Evolutionary conservation across 164 flowering plant genomes (phyloP).

Genomic region (Piper betle): DNA sequence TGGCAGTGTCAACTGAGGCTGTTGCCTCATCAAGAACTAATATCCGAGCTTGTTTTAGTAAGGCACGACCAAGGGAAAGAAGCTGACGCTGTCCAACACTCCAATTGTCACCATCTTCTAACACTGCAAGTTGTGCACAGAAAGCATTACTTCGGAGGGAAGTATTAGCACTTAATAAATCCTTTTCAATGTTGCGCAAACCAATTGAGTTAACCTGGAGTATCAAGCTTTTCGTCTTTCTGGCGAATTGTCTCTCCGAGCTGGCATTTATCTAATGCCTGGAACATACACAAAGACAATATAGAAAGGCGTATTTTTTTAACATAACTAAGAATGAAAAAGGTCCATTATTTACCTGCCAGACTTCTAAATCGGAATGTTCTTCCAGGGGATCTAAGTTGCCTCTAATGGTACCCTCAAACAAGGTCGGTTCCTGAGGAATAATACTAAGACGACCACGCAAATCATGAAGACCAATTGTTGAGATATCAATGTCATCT

Average conservation of each 20-base stretch:
- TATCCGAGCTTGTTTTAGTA: constrained; percentile 83
- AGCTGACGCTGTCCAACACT: constrained; percentile 98
- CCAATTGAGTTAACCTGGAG: constrained; percentile 51
- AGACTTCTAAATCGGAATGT: constrained; percentile 72
- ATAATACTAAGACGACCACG: constrained; percentile 85
- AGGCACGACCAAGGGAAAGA: constrained; percentile 83
- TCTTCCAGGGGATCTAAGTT: constrained; percentile 94
- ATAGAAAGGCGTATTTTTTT: neutral
- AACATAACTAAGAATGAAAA: neutral
- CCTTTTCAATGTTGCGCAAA: neutral
- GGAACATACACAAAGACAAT: constrained; percentile 1
- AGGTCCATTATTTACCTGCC: constrained; percentile 53
- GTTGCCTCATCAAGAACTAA: constrained; percentile 97
- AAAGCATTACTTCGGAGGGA: neutral
- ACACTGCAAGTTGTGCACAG: constrained; percentile 31
- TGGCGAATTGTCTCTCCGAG: constrained; percentile 70
- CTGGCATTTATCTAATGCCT: constrained; percentile 97
- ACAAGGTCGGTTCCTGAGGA: constrained; percentile 89
- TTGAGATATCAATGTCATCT: constrained; percentile 76
- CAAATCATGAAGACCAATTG: constrained; percentile 86
- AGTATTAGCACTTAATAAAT: neutral
- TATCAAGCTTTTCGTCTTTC: constrained; percentile 70
- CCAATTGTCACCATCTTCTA: constrained; percentile 99
- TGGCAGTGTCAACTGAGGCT: constrained; percentile 92
- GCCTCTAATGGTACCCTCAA: constrained; percentile 83